These are phyloP conservation scores for Bimuria novae-zelandiae DNA, from an alignment of 2,329 filamentous ascomycete genomes.

Conservation along the genomic window DNA sequence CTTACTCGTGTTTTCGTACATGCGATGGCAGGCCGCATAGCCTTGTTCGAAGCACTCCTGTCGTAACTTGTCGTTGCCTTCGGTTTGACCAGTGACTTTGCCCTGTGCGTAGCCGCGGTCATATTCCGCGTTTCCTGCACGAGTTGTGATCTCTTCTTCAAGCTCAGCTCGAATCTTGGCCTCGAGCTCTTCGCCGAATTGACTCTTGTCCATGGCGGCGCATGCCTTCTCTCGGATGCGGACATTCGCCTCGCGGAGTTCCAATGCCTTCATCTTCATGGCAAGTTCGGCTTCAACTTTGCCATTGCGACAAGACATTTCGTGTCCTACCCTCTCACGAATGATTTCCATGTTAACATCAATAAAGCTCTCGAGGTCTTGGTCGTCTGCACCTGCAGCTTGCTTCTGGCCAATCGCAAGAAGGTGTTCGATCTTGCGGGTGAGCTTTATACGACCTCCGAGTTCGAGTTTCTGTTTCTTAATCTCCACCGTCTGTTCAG, in stretches of 20 bases:
- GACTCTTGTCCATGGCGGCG: slow-evolving; percentile 3
- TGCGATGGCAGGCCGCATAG: slow-evolving; percentile 20
- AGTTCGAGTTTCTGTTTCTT: slow-evolving; percentile 19
- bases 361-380: neutral
- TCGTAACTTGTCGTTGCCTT: neutral
- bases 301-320: slow-evolving; percentile 11
- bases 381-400: slow-evolving; percentile 14
- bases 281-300: slow-evolving; percentile 12
- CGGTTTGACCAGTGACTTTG: slow-evolving; percentile 5
- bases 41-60: slow-evolving; percentile 23
- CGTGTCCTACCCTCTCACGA: neutral
- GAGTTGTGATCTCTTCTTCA: neutral
- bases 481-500: neutral
- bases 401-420: slow-evolving; percentile 31
- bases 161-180: slow-evolving; percentile 7
- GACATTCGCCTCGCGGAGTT: slow-evolving; percentile 16
- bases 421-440: slow-evolving; percentile 24
- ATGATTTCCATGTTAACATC: neutral
- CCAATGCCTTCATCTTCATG: slow-evolving; percentile 12
- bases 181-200: slow-evolving; percentile 13
- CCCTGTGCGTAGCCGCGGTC: slow-evolving; percentile 16
- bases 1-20: slow-evolving; percentile 14
- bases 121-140: slow-evolving; percentile 14
- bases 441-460: slow-evolving; percentile 14
- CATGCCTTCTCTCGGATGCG: slow-evolving; percentile 26